These are phyloP conservation scores for Alternaria brassicae DNA, from an alignment of 2,329 filamentous ascomycete species.

Conservation along the genomic window DNA sequence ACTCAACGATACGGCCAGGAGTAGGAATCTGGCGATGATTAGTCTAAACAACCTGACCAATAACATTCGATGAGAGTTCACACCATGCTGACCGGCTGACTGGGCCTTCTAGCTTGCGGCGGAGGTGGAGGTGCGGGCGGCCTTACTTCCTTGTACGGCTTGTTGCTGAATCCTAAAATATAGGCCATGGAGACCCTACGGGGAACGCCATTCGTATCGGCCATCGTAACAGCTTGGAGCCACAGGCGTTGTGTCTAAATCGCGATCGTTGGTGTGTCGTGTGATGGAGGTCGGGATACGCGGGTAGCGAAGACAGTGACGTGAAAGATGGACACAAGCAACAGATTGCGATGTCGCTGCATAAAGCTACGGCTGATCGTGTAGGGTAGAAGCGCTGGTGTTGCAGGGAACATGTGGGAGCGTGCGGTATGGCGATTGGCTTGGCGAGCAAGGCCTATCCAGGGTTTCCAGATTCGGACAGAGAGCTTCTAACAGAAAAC, in stretches of 20 bases:
- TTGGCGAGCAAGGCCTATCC: slow-evolving; percentile 13
- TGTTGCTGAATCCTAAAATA: slow-evolving; percentile 39
- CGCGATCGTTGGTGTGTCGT: not conserved
- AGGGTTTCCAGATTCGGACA: not conserved
- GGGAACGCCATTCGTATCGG: slow-evolving; percentile 13
- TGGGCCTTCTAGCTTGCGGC: slow-evolving; percentile 8
- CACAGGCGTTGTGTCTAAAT: not conserved
- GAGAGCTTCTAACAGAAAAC: not conserved
- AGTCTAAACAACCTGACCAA: not conserved
- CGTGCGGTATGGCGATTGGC: slow-evolving; percentile 11
- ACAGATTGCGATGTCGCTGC: not conserved
- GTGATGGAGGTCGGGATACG: no score
- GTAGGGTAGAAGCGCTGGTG: not conserved
- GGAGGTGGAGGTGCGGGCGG: slow-evolving; percentile 15
- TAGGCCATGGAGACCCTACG: slow-evolving; percentile 37
- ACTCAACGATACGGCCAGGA: slow-evolving; percentile 41
- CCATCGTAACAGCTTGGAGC: slow-evolving; percentile 18
- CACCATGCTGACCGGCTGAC: slow-evolving; percentile 25
- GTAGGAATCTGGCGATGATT: slow-evolving; percentile 21
- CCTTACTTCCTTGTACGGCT: slow-evolving; percentile 37
- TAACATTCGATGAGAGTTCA: not conserved
- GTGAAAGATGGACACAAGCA: not conserved
- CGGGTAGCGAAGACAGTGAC: not conserved
- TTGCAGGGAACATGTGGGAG: not conserved
- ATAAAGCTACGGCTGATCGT: not conserved